These are phyloP conservation scores for Staphylotrichum longicolle DNA, from an alignment of 495 filamentous ascomycete genomes.

Conservation along the genomic window DNA sequence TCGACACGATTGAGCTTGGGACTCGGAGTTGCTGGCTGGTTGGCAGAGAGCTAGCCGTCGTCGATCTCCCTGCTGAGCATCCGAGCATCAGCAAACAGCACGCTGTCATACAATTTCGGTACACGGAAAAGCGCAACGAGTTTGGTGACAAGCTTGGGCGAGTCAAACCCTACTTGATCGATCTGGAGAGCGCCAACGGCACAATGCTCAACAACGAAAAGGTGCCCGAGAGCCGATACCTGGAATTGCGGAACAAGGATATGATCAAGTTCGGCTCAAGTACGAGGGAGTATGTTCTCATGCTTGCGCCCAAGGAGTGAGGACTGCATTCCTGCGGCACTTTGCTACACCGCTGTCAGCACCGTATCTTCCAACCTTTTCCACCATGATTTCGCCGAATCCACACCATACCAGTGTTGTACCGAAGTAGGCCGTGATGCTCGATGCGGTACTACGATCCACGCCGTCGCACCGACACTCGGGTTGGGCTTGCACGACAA, in stretches of 20 bases:
- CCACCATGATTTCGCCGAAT: no score
- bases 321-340: background rate
- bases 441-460: background rate
- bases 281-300: slow-evolving; percentile 80
- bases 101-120: slow-evolving; percentile 90
- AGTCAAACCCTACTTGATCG: slow-evolving; percentile 88
- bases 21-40: slow-evolving; percentile 85
- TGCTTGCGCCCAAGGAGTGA: slow-evolving; percentile 58
- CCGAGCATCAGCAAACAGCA: slow-evolving; percentile 93
- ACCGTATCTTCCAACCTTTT: no score
- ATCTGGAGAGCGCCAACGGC: slow-evolving; percentile 92
- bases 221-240: slow-evolving; percentile 70
- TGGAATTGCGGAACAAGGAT: slow-evolving; percentile 86
- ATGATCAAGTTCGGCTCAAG: slow-evolving; percentile 84
- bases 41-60: slow-evolving; percentile 74
- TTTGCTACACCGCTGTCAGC: no score
- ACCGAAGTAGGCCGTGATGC: slow-evolving; percentile 15
- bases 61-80: slow-evolving; percentile 81
- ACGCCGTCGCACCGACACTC: background rate
- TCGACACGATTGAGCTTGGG: slow-evolving; percentile 75
- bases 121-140: slow-evolving; percentile 77
- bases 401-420: background rate
- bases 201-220: slow-evolving; percentile 75
- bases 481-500: slow-evolving; percentile 7
- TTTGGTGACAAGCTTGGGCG: slow-evolving; percentile 76